These are phyloP conservation scores for Penicillium freii DNA, from an alignment of 2,329 filamentous ascomycete genomes.

Conservation along the genomic window DNA sequence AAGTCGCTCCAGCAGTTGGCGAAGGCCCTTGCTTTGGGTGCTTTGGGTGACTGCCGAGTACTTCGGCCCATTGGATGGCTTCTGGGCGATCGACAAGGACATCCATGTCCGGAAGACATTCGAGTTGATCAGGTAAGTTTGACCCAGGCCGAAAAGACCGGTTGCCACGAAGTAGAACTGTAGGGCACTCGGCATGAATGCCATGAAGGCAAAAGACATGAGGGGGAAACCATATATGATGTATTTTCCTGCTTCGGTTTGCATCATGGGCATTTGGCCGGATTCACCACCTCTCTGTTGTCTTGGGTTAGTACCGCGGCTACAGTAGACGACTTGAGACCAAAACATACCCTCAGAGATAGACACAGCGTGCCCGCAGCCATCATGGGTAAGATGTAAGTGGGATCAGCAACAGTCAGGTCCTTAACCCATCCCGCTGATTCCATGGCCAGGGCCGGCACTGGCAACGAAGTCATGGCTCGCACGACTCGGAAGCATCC, in stretches of 20 bases:
- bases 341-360: constrained; percentile 57
- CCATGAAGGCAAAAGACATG: constrained; percentile 54
- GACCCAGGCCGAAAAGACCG: constrained; percentile 39
- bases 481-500: constrained; percentile 76
- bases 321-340: not conserved
- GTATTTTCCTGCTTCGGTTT: constrained; percentile 31
- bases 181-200: constrained; percentile 55
- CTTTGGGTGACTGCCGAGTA: not conserved
- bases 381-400: constrained; percentile 67
- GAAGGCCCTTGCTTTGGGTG: constrained; percentile 16
- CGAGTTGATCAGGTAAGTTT: constrained; percentile 48
- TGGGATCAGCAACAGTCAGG: constrained; percentile 73
- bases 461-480: constrained; percentile 73
- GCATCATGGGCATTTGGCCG: constrained; percentile 34
- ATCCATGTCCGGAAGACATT: constrained; percentile 29
- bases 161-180: constrained; percentile 62
- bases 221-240: constrained; percentile 51
- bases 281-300: constrained; percentile 40
- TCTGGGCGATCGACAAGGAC: constrained; percentile 26
- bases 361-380: constrained; percentile 58
- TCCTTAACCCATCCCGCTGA: constrained; percentile 77
- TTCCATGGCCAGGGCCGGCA: constrained; percentile 71
- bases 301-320: not conserved
- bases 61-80: not conserved
- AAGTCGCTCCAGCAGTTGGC: constrained; percentile 17